Percentiles rank a stretch among this genome's conserved stretches.
Conservation (phyloP, 192 early-diverging fungal species). For the Mortierella antarctica region DNA sequence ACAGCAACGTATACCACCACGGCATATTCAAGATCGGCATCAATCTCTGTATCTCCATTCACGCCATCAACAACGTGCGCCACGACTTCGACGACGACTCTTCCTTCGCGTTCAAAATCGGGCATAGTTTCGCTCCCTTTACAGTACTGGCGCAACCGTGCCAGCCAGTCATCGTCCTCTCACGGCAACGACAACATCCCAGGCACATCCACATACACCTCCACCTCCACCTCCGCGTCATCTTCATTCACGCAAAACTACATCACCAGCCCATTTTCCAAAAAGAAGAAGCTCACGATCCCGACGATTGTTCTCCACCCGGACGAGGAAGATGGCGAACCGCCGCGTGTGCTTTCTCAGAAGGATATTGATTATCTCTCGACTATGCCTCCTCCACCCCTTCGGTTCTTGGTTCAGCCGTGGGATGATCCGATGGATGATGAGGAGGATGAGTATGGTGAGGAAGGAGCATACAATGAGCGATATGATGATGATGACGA, state of each 20-base stretch:
- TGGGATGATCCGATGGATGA: slow-evolving; percentile 22
- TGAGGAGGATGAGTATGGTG: slow-evolving; percentile 12
- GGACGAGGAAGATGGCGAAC: slow-evolving; percentile 46
- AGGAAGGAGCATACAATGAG: slow-evolving; percentile 5
- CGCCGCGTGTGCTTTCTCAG: slow-evolving; percentile 17
- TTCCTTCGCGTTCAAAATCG: slow-evolving; percentile 7
- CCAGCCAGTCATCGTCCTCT: background rate
- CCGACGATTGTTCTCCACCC: slow-evolving; percentile 49
- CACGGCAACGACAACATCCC: background rate
- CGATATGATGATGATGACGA: slow-evolving; percentile 15
- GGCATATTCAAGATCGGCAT: background rate
- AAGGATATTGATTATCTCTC: slow-evolving; percentile 44
- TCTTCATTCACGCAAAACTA: slow-evolving; percentile 26
- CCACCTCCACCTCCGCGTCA: too few species aligned
- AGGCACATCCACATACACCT: background rate
- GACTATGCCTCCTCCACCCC: slow-evolving; percentile 30
- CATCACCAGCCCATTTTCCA: slow-evolving; percentile 13
- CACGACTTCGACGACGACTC: background rate
- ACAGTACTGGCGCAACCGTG: slow-evolving; percentile 30
- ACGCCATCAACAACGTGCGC: background rate
- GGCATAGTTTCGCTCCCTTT: slow-evolving; percentile 13
- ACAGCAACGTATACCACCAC: background rate
- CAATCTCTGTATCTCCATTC: background rate
- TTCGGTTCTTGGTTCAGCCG: slow-evolving; percentile 23
- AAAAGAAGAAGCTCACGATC: slow-evolving; percentile 25